Evolutionary conservation across 306 rosid genomes (phyloP).

Genomic region (Fagus crenata): DNA sequence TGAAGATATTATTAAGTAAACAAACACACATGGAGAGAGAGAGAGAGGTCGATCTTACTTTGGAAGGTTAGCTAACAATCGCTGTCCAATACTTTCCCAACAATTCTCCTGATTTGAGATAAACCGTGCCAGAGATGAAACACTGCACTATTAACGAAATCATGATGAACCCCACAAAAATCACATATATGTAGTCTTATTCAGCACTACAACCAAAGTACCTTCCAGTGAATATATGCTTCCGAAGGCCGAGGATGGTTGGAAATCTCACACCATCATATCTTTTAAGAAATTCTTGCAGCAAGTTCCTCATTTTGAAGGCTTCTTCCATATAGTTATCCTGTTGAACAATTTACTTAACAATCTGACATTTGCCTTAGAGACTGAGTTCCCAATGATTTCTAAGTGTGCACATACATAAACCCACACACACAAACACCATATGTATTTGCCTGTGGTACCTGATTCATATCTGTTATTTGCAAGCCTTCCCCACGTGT

Average conservation of each 20-base stretch:
- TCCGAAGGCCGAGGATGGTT: constrained; percentile 94
- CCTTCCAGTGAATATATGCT: constrained; percentile 99
- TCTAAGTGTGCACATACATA: no score
- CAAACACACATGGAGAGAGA: no score
- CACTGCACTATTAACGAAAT: constrained; percentile 57
- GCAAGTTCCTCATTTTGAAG: constrained; percentile 96
- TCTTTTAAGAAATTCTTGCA: constrained; percentile 71
- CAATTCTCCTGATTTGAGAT: constrained; percentile 96
- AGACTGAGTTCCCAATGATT: no score
- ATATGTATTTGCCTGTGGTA: constrained; percentile 26
- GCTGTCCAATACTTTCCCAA: constrained; percentile 95
- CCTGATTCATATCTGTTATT: constrained; percentile 98
- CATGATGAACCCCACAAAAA: constrained; percentile 16
- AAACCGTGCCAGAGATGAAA: constrained; percentile 97
- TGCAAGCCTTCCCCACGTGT: constrained; percentile 98
- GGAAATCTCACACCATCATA: constrained; percentile 73
- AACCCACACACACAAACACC: not conserved
- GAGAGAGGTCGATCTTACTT: constrained; percentile 63
- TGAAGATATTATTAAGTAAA: not conserved
- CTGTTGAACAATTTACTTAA: constrained; percentile 45
- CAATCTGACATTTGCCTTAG: constrained; percentile 2
- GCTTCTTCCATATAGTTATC: constrained; percentile 98
- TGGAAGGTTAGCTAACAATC: constrained; percentile 85
- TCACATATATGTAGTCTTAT: constrained; percentile 10
- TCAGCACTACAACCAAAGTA: constrained; percentile 29